phyloP scores from a whole-genome alignment of 495 filamentous ascomycete species.

The Penicillium diatomitis region DNA sequence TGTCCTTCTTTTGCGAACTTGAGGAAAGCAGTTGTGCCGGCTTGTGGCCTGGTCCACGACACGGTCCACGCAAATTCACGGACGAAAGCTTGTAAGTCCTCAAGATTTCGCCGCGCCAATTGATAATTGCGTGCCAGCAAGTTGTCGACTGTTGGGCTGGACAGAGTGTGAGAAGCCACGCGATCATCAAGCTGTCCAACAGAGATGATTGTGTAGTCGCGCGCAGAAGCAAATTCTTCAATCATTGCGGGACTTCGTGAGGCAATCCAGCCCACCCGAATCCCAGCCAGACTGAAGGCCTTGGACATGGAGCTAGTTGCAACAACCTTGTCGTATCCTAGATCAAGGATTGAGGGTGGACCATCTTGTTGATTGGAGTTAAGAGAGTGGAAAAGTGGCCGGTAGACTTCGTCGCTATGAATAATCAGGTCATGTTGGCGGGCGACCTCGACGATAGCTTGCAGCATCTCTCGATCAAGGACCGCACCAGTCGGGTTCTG shows the following conservation, averaged over 20 bases:
- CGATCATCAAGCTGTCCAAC: slow-evolving; percentile 74
- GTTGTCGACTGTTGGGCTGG: slow-evolving; percentile 46
- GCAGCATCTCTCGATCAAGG: slow-evolving; percentile 47
- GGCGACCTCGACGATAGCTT: slow-evolving; percentile 56
- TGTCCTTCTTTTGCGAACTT: slow-evolving; percentile 50
- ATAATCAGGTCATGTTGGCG: slow-evolving; percentile 51
- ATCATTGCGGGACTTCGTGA: slow-evolving; percentile 53
- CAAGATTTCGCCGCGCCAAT: slow-evolving; percentile 61
- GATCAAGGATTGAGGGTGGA: slow-evolving; percentile 56
- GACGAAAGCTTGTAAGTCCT: slow-evolving; percentile 56
- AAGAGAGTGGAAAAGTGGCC: slow-evolving; percentile 73
- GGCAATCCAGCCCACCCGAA: slow-evolving; percentile 76
- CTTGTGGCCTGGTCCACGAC: slow-evolving; percentile 63
- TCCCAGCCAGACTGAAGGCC: slow-evolving; percentile 73
- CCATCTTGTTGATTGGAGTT: slow-evolving; percentile 35
- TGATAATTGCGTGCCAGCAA: slow-evolving; percentile 59
- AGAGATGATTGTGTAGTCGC: slow-evolving; percentile 85
- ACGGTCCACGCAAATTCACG: slow-evolving; percentile 43
- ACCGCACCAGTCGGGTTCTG: slow-evolving; percentile 80
- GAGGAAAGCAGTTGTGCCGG: slow-evolving; percentile 78
- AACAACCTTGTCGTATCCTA: slow-evolving; percentile 61
- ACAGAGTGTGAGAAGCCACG: slow-evolving; percentile 64
- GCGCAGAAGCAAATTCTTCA: slow-evolving; percentile 49
- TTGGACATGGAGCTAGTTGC: slow-evolving; percentile 82
- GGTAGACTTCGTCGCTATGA: slow-evolving; percentile 77